Evolutionary conservation across 2,329 filamentous ascomycete genomes (phyloP).

Genomic region (Penicillium vulpinum): DNA sequence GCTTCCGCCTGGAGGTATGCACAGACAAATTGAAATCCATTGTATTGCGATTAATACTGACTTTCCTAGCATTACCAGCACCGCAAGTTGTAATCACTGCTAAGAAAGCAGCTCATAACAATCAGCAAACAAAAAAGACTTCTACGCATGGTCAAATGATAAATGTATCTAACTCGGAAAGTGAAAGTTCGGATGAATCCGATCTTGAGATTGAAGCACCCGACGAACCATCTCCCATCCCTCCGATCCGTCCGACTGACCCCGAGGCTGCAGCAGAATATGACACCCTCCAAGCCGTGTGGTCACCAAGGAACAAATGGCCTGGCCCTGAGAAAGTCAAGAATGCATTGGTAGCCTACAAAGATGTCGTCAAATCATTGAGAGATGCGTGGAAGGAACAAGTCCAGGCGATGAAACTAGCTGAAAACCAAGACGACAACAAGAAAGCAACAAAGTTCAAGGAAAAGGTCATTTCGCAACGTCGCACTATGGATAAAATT

Average conservation of each 20-base stretch:
- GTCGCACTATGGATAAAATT: conserved; percentile 57
- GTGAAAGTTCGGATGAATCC: conserved; percentile 53
- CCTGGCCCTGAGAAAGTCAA: conserved; percentile 55
- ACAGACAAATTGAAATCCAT: background rate
- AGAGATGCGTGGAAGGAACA: conserved; percentile 63
- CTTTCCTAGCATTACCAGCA: background rate
- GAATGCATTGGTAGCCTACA: conserved; percentile 56
- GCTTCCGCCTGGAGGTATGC: conserved; percentile 4
- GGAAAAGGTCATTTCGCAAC: conserved; percentile 58
- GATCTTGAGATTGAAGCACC: conserved; percentile 53
- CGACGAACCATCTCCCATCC: conserved; percentile 57
- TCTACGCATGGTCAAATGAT: conserved; percentile 10
- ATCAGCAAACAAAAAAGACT: conserved; percentile 17
- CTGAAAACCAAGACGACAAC: conserved; percentile 58
- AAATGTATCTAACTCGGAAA: conserved; percentile 43
- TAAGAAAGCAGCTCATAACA: conserved; percentile 28
- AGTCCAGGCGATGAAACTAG: conserved; percentile 56
- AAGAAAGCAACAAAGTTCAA: conserved; percentile 56
- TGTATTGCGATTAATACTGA: background rate
- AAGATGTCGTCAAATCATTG: conserved; percentile 60
- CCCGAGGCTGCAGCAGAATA: conserved; percentile 56
- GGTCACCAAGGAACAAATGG: conserved; percentile 56
- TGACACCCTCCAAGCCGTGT: conserved; percentile 62
- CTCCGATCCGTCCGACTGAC: conserved; percentile 53
- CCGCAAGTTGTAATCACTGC: conserved; percentile 13